Percentiles rank a stretch among this genome's conserved stretches.
Conservation (phyloP, 2,329 filamentous ascomycete genomes). For the Cercospora beticola region DNA sequence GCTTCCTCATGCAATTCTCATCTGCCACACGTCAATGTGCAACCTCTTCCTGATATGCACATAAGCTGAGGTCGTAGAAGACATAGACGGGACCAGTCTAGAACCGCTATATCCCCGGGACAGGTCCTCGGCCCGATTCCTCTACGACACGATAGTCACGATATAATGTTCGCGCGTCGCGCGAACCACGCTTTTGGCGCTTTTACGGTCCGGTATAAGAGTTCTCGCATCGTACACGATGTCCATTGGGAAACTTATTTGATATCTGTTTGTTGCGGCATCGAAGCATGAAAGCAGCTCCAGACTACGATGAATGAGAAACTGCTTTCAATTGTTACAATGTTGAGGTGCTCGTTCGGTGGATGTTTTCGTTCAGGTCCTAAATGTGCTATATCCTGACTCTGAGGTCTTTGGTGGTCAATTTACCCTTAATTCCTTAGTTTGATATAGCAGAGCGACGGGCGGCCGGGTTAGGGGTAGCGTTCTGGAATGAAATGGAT, state of each 20-base stretch:
- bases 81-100: neutral
- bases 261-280: neutral
- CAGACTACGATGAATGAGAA: neutral
- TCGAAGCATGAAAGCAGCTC: neutral
- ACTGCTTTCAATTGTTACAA: neutral
- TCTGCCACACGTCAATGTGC: neutral
- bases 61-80: neutral
- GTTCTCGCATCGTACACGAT: neutral
- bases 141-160: neutral
- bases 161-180: neutral
- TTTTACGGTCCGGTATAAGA: neutral
- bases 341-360: neutral
- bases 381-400: neutral
- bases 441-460: neutral
- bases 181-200: neutral
- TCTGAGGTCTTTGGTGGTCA: neutral
- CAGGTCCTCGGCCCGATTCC: neutral
- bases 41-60: neutral
- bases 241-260: neutral
- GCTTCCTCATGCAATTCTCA: neutral
- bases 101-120: neutral
- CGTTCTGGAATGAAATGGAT: neutral
- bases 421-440: neutral
- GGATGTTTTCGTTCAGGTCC: neutral
- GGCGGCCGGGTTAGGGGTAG: neutral